Base-by-base conservation (phyloP, 495 filamentous ascomycete genomes). In the Talaromyces liani region DNA sequence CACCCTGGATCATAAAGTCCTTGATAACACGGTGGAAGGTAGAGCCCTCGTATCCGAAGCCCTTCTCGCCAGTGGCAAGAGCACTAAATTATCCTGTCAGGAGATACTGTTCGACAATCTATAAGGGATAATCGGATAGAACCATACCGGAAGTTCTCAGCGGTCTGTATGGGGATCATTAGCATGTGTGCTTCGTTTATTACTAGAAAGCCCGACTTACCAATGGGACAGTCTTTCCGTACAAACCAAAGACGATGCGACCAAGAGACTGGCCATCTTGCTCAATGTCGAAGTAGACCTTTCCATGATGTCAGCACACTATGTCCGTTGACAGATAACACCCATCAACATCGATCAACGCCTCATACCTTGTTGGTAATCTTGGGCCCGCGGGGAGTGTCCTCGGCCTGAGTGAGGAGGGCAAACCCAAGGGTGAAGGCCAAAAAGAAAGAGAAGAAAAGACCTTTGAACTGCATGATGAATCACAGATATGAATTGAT, bases 1-100 rank as follows among this genome's bases (percentile, higher is more conserved):
- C 94, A 74, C 94, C 94, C 80, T 98, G 94, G 75, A 97, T 97
- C 94, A 98, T 98, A 82, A 98, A 98, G 63, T 89, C 71, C 82
- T 93, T 92, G 82, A 98, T 98, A 71, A 98, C 95, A 79, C 94
- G 91, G 86, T 98, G 94, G 88, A 98, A 98, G 74, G 78, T 86
- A 24, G 92, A 97, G 36, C 91, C 93, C 76, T 97, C 87, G 75
- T 97, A 98, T 63, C 94, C 94, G 72, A 89, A 97, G 70, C 91
- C 94, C 79, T 97, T 91, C 87, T 99, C 92, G 66, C 94, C 94
- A 64, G 94, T 98, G 68, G 93, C 91, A 66, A 99, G 84, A 76
- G 91, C 93, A 69, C 87, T 85, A 63, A 24, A 62, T 55, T 16
- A 6, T 72, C 20, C 9, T n/a, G 58, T 60, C 58, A 60, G 58